Evolutionary conservation across 176 grass and related monocot genomes (phyloP).

Genomic region (Aegilops umbellulata): DNA sequence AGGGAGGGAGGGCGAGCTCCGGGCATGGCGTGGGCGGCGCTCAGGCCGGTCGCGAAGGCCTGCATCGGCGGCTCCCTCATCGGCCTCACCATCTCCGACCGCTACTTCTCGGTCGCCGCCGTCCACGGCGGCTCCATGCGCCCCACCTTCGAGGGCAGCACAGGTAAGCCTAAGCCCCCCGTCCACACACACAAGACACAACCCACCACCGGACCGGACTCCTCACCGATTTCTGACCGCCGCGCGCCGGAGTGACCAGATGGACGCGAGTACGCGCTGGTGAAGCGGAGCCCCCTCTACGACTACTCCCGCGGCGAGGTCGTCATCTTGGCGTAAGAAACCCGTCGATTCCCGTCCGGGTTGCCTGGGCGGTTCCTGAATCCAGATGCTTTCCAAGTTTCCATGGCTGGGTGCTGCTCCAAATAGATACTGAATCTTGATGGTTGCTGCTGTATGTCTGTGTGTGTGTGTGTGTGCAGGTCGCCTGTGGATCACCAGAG

Average conservation of each 20-base stretch:
- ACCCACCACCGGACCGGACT: no score
- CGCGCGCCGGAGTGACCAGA: background rate
- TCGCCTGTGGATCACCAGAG: slow-evolving; percentile 39
- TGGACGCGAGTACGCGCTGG: slow-evolving; percentile 19
- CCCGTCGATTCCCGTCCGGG: background rate
- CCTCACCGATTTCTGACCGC: background rate
- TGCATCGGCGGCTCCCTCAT: slow-evolving; percentile 26
- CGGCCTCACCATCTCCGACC: slow-evolving; percentile 47
- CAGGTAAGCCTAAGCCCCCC: slow-evolving; percentile 6
- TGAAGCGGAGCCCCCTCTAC: slow-evolving; percentile 51
- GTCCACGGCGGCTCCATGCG: slow-evolving; percentile 65
- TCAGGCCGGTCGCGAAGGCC: slow-evolving; percentile 14
- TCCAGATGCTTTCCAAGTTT: no score
- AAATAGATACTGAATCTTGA: no score
- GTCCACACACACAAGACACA: no score
- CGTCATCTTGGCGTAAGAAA: slow-evolving; percentile 53
- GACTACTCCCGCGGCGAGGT: slow-evolving; percentile 66
- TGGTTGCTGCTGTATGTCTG: background rate
- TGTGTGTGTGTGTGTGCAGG: slow-evolving; percentile 3
- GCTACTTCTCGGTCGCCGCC: slow-evolving; percentile 27
- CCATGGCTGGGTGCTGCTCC: no score
- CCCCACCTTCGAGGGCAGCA: slow-evolving; percentile 45
- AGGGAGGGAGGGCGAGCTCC: no score
- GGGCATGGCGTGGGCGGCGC: slow-evolving; percentile 37
- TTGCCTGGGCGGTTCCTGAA: no score